phyloP scores from a whole-genome alignment of 176 grass and related monocot genomes.

The Musa acuminata region DNA sequence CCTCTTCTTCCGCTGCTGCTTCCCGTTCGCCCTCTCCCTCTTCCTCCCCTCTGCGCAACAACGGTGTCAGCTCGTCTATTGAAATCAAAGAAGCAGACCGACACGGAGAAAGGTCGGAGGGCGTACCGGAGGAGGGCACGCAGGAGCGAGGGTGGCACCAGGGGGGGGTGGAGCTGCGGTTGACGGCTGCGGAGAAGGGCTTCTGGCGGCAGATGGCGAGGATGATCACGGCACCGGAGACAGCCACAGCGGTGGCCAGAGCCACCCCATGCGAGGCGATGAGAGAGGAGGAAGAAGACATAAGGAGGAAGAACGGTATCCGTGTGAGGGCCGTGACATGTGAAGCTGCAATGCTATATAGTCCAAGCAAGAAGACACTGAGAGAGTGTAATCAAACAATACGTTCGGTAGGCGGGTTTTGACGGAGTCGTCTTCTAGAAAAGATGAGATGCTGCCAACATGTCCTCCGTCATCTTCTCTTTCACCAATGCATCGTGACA shows the following conservation, averaged over 20 bases:
- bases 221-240: slow-evolving; percentile 73
- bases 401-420: no score
- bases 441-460: no score
- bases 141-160: slow-evolving; percentile 24
- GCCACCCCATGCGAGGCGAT: slow-evolving; percentile 49
- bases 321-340: no score
- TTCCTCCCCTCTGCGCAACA: slow-evolving; percentile 42
- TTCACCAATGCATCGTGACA: no score
- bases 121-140: slow-evolving; percentile 41
- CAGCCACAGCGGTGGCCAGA: slow-evolving; percentile 70
- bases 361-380: no score
- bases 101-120: neutral
- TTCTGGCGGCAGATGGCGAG: slow-evolving; percentile 64
- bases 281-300: slow-evolving; percentile 10
- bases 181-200: neutral
- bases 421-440: no score
- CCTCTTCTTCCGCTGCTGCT: slow-evolving; percentile 48
- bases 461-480: no score
- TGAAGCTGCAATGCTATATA: no score
- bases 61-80: no score
- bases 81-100: neutral
- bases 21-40: slow-evolving; percentile 26
- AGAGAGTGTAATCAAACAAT: no score
- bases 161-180: neutral
- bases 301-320: neutral